Percentiles rank a stretch among this genome's conserved stretches.
Evolutionary conservation across 2,329 filamentous ascomycete genomes (phyloP).

Genomic region (Apiospora sp.): DNA sequence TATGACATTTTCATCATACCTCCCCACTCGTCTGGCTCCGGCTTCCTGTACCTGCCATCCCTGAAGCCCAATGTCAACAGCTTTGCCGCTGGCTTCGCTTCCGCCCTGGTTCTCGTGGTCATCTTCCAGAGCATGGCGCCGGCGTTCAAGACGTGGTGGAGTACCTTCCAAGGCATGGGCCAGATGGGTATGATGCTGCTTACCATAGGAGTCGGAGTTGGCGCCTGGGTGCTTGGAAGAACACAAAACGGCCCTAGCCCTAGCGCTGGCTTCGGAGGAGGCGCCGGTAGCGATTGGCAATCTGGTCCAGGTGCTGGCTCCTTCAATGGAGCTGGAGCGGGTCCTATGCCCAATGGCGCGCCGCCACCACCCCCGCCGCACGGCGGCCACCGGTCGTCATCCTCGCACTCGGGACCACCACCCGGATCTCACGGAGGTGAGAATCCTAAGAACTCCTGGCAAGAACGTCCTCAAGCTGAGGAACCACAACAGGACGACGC

Average conservation of each 20-base stretch:
- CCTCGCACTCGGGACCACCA: constrained; percentile 36
- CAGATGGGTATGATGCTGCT: constrained; percentile 77
- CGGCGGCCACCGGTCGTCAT: constrained; percentile 39
- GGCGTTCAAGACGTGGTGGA: constrained; percentile 76
- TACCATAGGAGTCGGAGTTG: constrained; percentile 75
- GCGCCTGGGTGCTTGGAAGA: constrained; percentile 79
- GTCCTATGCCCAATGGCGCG: constrained; percentile 35
- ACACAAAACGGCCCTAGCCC: constrained; percentile 58
- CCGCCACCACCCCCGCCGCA: constrained; percentile 50
- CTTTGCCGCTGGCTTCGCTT: constrained; percentile 86
- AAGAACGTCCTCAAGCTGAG: constrained; percentile 35
- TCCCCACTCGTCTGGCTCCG: constrained; percentile 85
- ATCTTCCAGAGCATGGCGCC: constrained; percentile 79
- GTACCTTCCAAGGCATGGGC: constrained; percentile 73
- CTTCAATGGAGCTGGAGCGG: constrained; percentile 29
- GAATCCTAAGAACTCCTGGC: constrained; percentile 34
- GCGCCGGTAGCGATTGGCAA: constrained; percentile 33
- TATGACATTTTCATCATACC: constrained; percentile 99
- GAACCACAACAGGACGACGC: constrained; percentile 31
- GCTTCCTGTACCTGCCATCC: constrained; percentile 94
- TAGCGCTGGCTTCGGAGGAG: constrained; percentile 32
- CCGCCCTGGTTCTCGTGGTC: constrained; percentile 75
- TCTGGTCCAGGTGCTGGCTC: constrained; percentile 33
- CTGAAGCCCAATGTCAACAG: constrained; percentile 86
- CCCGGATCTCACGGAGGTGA: constrained; percentile 38